Evolutionary conservation across 2,329 filamentous ascomycete genomes (phyloP).

Genomic region (Neoascochyta sp.): DNA sequence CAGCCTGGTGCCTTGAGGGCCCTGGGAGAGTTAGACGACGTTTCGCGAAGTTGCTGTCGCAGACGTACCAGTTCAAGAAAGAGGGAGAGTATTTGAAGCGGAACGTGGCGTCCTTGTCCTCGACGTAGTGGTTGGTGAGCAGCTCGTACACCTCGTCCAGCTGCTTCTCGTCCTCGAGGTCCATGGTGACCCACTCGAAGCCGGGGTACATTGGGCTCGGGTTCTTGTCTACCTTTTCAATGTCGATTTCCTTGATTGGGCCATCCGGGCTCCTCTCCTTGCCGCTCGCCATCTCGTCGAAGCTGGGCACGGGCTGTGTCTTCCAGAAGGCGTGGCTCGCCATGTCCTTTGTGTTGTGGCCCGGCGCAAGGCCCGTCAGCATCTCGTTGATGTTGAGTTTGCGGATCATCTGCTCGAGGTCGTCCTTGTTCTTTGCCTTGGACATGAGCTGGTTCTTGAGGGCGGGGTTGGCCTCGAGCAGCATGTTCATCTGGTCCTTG

Average conservation of each 20-base stretch:
- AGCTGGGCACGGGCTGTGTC: constrained; percentile 90
- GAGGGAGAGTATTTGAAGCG: constrained; percentile 91
- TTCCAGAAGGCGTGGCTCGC: constrained; percentile 98
- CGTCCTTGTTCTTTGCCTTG: constrained; percentile 25
- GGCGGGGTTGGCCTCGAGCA: constrained; percentile 39
- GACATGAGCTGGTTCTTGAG: constrained; percentile 37
- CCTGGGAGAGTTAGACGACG: constrained; percentile 49
- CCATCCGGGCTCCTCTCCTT: constrained; percentile 62
- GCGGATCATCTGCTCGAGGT: constrained; percentile 50
- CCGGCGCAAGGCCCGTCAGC: constrained; percentile 70
- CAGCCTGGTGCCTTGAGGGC: constrained; percentile 92
- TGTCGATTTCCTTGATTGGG: constrained; percentile 74
- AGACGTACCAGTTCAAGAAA: constrained; percentile 77
- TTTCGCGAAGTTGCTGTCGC: background rate
- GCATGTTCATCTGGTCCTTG: constrained; percentile 37
- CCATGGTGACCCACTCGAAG: constrained; percentile 93
- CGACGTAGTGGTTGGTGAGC: constrained; percentile 90
- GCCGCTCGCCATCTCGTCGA: constrained; percentile 50
- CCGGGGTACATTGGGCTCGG: constrained; percentile 68
- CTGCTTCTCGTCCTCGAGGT: constrained; percentile 71
- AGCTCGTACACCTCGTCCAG: constrained; percentile 89
- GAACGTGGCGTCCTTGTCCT: constrained; percentile 96
- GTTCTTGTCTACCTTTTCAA: constrained; percentile 74
- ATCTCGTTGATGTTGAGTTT: constrained; percentile 66
- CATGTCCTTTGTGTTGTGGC: constrained; percentile 90